Evolutionary conservation across 352 stramenopile genomes (phyloP), one percentile per base, ranked within the genome.

Genomic region (Phytopythium delawarense): DNA sequence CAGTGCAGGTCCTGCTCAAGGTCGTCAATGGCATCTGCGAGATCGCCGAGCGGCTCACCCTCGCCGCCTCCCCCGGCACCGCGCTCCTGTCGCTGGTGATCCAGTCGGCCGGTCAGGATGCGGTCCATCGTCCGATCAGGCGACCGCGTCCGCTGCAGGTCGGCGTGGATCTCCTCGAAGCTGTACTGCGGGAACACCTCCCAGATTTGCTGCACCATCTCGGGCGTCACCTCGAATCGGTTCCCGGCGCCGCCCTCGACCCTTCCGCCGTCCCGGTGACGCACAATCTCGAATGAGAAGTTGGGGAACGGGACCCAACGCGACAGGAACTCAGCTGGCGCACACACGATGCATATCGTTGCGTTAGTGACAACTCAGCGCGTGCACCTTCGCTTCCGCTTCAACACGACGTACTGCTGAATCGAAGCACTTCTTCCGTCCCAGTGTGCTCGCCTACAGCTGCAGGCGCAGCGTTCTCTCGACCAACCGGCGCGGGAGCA

Each of bases 131-230:
- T 92, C 40, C 77, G 71, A 48, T 90, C 81, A 6, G 82, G 67
- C 0, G 83, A 92, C 21, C 74, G 76, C 30, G 81, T 91, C 16
- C 63, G 69, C 51, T 60, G 61, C 20, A 92, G 65, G 62, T 92
- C 83, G 5, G 64, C 69, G 11, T 66, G 74, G 56, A 92, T 79
- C 13, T 81, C 72, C 42, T 90, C 79, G 0, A 74, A 58, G 0
- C 75, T 78, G 62, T 85, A 88, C 54, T 92, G 83, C 3, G 83
- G 83, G 37, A 92, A 92, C 15, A 92, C 72, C 28, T 92, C 81
- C 63, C 74, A 86, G 15, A 92, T 84, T 37, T 84, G 83, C 50
- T 88, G 81, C 15, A 89, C 28, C 79, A 90, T 92, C 59, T 87
- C 81, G 0, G 80, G 76, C 0, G 72, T 90, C 62, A 88, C 80